These are phyloP conservation scores for Pseudogymnoascus sp. DNA, from an alignment of 2,329 filamentous ascomycete species.

Conservation along the genomic window DNA sequence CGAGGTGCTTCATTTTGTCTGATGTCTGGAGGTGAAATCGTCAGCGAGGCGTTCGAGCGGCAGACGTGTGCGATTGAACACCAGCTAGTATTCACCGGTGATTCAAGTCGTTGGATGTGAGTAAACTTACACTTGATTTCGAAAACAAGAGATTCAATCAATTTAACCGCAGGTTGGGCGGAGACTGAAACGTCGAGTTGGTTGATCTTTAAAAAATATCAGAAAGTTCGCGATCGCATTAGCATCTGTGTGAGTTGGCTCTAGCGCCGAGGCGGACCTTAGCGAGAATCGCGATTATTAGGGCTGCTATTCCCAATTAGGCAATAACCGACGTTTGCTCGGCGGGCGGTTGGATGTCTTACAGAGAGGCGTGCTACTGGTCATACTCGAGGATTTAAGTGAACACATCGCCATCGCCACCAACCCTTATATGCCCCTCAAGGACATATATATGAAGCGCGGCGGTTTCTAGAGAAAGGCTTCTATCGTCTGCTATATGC, in stretches of 20 bases:
- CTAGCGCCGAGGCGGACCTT: slow-evolving; percentile 6
- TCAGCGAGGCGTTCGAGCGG: neutral
- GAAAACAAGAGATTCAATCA: slow-evolving; percentile 93
- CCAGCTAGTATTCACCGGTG: neutral
- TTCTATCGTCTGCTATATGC: neutral
- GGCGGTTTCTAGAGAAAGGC: neutral
- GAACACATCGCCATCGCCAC: neutral
- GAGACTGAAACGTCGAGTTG: slow-evolving; percentile 98
- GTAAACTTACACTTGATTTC: slow-evolving; percentile 22
- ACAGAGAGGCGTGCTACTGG: neutral
- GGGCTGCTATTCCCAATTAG: slow-evolving; percentile 6
- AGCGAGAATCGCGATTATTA: slow-evolving; percentile 8
- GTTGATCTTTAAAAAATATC: slow-evolving; percentile 9
- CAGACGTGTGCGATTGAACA: neutral
- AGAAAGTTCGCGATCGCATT: slow-evolving; percentile 5
- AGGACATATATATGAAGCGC: slow-evolving; percentile 2
- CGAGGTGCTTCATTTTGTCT: slow-evolving; percentile 97
- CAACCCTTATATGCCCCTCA: neutral
- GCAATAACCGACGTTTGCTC: neutral
- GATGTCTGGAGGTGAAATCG: slow-evolving; percentile 24
- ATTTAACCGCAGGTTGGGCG: slow-evolving; percentile 96
- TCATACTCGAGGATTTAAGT: slow-evolving; percentile 3
- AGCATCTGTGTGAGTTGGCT: neutral
- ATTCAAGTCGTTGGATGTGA: neutral
- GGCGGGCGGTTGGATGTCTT: slow-evolving; percentile 1